Percentiles rank a stretch among this genome's conserved stretches.
These are phyloP conservation scores for Lophiostoma macrostomum DNA, from an alignment of 495 filamentous ascomycete species.

Conservation along the genomic window DNA sequence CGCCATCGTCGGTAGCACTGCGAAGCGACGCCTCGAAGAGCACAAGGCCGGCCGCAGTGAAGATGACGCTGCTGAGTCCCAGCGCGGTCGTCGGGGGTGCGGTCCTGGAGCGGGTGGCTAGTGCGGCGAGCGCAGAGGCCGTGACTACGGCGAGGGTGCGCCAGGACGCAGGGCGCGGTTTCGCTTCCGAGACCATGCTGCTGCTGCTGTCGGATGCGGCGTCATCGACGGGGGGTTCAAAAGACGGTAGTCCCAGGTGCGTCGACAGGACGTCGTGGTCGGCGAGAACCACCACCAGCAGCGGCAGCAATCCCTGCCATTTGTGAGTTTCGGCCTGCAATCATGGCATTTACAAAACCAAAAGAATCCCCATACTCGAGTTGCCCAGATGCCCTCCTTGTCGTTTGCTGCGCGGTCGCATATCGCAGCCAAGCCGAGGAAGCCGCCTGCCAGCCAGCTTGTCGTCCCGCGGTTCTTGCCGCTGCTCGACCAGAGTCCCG, in stretches of 20 bases:
- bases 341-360: no score
- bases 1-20: conserved; percentile 13
- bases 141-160: conserved; percentile 20
- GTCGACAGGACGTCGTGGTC: conserved; percentile 22
- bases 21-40: conserved; percentile 31
- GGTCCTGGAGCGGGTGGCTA: conserved; percentile 24
- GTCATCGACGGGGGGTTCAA: conserved; percentile 7
- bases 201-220: not conserved
- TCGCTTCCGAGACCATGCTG: conserved; percentile 6
- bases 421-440: conserved; percentile 37
- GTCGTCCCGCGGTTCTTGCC: conserved; percentile 18
- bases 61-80: conserved; percentile 27
- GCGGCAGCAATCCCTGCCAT: conserved; percentile 21
- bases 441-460: conserved; percentile 34
- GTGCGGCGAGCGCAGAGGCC: conserved; percentile 19
- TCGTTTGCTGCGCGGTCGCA: conserved; percentile 38
- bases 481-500: conserved; percentile 16
- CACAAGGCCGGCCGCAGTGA: conserved; percentile 21
- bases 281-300: conserved; percentile 20
- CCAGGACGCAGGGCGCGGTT: conserved; percentile 2
- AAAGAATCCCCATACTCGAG: conserved; percentile 33
- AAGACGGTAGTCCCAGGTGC: conserved; percentile 1
- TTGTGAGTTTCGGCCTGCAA: not conserved
- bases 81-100: conserved; percentile 21
- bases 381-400: conserved; percentile 36